Percentiles rank a stretch among this genome's conserved stretches.
Conservation (phyloP, 192 early-diverging fungal species). For the Coemansia sp. region DNA sequence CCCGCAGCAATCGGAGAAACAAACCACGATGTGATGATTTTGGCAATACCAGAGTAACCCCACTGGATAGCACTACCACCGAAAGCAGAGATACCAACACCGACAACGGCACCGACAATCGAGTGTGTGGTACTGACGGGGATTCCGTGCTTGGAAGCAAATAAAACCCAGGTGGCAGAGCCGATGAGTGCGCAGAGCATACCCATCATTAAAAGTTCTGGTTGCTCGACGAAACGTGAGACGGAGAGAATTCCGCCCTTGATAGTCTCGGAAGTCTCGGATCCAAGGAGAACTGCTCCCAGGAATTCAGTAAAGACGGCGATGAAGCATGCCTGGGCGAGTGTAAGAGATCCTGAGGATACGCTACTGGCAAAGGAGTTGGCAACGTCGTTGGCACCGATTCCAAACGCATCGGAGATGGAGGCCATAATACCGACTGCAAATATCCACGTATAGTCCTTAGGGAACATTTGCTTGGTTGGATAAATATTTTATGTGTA, state of each 20-base stretch:
- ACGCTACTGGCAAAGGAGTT: constrained; percentile 86
- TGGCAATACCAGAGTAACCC: constrained; percentile 50
- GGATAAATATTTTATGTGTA: too few species aligned
- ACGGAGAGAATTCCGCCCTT: constrained; percentile 68
- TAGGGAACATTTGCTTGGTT: constrained; percentile 55
- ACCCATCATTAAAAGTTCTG: constrained; percentile 75
- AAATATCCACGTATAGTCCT: constrained; percentile 67
- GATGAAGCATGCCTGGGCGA: constrained; percentile 69
- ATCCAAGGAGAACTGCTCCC: constrained; percentile 73
- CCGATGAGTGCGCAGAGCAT: constrained; percentile 81
- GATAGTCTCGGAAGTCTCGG: constrained; percentile 73
- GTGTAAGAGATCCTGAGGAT: constrained; percentile 71
- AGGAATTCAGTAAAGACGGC: constrained; percentile 81
- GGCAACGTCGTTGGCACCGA: constrained; percentile 88
- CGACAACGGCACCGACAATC: constrained; percentile 75
- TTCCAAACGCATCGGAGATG: constrained; percentile 69
- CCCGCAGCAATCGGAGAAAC: constrained; percentile 67
- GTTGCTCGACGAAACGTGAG: constrained; percentile 53
- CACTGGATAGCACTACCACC: constrained; percentile 62
- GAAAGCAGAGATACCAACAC: constrained; percentile 72
- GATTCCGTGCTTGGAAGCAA: constrained; percentile 60
- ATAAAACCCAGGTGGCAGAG: constrained; percentile 72
- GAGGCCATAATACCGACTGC: constrained; percentile 61
- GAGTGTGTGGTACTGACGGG: constrained; percentile 81
- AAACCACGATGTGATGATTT: constrained; percentile 76